These are phyloP conservation scores for Henningerozyma blattae DNA, from an alignment of 805 yeast genomes.

Conservation along the genomic window DNA sequence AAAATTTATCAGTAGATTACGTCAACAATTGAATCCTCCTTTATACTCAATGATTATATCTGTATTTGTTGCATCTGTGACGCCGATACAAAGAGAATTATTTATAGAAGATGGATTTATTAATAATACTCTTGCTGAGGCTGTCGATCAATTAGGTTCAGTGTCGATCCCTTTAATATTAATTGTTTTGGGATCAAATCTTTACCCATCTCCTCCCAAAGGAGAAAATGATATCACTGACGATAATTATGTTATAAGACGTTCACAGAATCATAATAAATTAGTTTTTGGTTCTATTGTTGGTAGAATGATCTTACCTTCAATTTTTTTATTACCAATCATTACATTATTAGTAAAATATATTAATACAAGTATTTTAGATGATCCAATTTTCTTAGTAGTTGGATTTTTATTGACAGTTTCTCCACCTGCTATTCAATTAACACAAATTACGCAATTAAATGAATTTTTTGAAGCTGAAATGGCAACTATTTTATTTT, in stretches of 20 bases:
- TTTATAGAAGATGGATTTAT: slow-evolving; percentile 50
- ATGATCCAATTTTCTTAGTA: slow-evolving; percentile 70
- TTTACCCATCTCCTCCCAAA: slow-evolving; percentile 52
- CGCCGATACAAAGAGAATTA: slow-evolving; percentile 42
- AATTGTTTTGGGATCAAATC: slow-evolving; percentile 67
- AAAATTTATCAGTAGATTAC: slow-evolving; percentile 10
- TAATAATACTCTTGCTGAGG: slow-evolving; percentile 50
- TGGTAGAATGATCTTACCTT: slow-evolving; percentile 71
- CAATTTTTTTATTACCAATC: slow-evolving; percentile 52
- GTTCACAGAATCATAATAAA: slow-evolving; percentile 47
- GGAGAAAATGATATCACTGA: too few relatives aligned
- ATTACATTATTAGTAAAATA: slow-evolving; percentile 54
- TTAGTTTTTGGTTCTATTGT: slow-evolving; percentile 57
- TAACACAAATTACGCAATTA: slow-evolving; percentile 69
- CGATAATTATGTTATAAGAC: too few relatives aligned
- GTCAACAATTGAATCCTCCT: slow-evolving; percentile 66
- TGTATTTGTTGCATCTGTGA: slow-evolving; percentile 56
- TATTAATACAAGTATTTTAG: slow-evolving; percentile 54
- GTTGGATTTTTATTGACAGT: slow-evolving; percentile 66
- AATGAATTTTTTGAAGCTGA: slow-evolving; percentile 67
- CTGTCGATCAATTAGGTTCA: slow-evolving; percentile 55
- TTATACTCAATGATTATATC: slow-evolving; percentile 64
- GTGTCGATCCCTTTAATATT: slow-evolving; percentile 70
- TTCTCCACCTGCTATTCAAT: slow-evolving; percentile 76
- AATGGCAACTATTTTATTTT: slow-evolving; percentile 71